A percentile compares a stretch with the other conserved stretches of the same genome.
Evolutionary conservation across 202 grass and related monocot genomes (phyloP).

Genomic region (Zizania palustris): DNA sequence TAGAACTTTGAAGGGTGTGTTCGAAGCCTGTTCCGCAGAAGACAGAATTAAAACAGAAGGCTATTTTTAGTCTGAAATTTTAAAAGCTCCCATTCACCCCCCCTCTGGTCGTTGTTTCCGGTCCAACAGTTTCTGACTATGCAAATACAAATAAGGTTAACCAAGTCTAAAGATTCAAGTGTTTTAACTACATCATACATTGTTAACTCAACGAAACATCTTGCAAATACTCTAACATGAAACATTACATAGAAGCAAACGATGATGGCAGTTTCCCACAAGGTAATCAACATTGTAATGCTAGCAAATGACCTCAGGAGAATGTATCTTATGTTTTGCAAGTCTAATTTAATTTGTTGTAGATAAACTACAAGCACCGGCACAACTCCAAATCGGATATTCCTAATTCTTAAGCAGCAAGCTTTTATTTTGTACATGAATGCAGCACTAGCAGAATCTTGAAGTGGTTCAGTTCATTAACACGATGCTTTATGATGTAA

Average conservation of each 20-base stretch:
- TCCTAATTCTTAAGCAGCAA: conserved; percentile 5
- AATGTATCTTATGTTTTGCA: conserved; percentile 13
- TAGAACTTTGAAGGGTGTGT: no score
- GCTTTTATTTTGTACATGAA: no score
- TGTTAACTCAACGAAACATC: conserved; percentile 8
- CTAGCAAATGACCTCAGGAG: neutral
- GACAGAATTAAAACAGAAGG: no score
- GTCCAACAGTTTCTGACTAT: no score
- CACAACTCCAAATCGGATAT: neutral
- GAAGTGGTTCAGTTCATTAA: no score
- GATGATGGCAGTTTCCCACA: neutral
- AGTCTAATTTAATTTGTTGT: conserved; percentile 22
- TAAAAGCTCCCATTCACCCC: no score
- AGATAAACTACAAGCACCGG: conserved; percentile 30
- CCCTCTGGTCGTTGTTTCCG: no score
- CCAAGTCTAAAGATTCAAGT: neutral
- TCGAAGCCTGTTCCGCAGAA: no score
- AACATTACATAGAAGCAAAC: neutral
- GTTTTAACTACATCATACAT: neutral
- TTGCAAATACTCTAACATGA: neutral
- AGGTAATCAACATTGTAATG: conserved; percentile 21
- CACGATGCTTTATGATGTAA: no score
- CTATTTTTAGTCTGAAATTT: no score
- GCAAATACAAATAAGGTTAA: neutral
- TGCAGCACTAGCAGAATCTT: no score